Base-by-base conservation (phyloP, 2,329 filamentous ascomycete genomes). In the Mycocentrospora acerina region DNA sequence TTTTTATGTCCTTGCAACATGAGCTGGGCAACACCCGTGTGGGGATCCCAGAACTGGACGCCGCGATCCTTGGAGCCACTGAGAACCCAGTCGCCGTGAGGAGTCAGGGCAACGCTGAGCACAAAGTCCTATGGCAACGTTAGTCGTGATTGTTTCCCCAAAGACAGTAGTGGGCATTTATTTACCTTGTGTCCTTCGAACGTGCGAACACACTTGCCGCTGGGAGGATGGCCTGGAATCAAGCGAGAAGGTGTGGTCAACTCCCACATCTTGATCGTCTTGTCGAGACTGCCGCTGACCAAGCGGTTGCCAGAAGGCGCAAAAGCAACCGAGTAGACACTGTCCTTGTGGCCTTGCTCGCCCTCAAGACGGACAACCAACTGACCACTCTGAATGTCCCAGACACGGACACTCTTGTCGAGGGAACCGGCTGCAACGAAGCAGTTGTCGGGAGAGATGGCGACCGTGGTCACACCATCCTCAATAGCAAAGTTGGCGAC, bases 241-340 rank as follows among this genome's bases (percentile, higher is more conserved):
- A 83, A 80, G 53, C 77, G 76, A 55, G 86, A 80, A 29, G 85
- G 81, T 15, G 86, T 80, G 38, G 80, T 84, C 34, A 98, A 79
- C 74, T 96, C 90, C 90, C 93, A 98, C 86, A 97, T 95, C 76
- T 96, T 95, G 76, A 97, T 97, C 0, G 91, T 97, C 77, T 95
- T 95, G 68, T 98, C 93, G 55, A 97, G 74, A 77, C 87, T 94
- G 48, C 93, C 93, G 59, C 87, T 94, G 62, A 97, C 91, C 27
- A 98, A 83, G 53, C 95, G 88, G 58, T 90, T 87, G 46, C 91
- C 91, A 57, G 87, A 91, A 18, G 93, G 93, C 11, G 90, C 90
- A 69, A 98, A 98, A 0, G 93, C 91, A 15, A 98, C 93, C 10
- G 86, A 91, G 69, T 97, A 97, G 15, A 97, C 93, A 56, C 88